Evolutionary conservation across 2,329 filamentous ascomycete genomes (phyloP).

Genomic region (Mycocentrospora acerina): DNA sequence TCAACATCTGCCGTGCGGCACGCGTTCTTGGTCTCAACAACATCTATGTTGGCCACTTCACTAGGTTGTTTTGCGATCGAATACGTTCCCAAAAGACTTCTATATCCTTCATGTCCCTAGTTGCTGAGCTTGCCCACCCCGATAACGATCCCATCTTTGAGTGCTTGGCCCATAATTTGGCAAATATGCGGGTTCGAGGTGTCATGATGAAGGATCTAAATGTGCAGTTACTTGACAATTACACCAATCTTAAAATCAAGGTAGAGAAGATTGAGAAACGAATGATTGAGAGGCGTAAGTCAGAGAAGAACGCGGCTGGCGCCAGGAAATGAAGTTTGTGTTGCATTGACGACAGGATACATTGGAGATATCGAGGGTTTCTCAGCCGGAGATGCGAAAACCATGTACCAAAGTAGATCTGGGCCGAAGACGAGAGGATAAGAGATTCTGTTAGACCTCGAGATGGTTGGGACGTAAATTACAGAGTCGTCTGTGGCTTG

Average conservation of each 20-base stretch:
- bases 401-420: too few species aligned
- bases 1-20: conserved; percentile 25
- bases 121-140: conserved; percentile 15
- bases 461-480: too few species aligned
- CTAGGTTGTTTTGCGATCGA: conserved; percentile 27
- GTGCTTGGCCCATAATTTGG: conserved; percentile 30
- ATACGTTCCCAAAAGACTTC: conserved; percentile 20
- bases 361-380: too few species aligned
- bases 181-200: conserved; percentile 7
- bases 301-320: too few species aligned
- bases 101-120: conserved; percentile 16
- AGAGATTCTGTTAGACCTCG: too few species aligned
- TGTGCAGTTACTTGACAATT: conserved; percentile 5
- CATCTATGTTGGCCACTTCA: conserved; percentile 36
- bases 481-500: too few species aligned
- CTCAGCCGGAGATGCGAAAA: too few species aligned
- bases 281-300: conserved; percentile 1
- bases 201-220: conserved; percentile 2
- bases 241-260: conserved; percentile 6
- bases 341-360: too few species aligned
- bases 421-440: too few species aligned
- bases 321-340: too few species aligned
- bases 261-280: conserved; percentile 13
- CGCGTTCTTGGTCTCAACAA: conserved; percentile 28
- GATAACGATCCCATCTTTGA: conserved; percentile 31